A percentile compares a stretch with the other conserved stretches of the same genome.
Conservation (phyloP, 2,329 filamentous ascomycete species). For the Annulohypoxylon truncatum region DNA sequence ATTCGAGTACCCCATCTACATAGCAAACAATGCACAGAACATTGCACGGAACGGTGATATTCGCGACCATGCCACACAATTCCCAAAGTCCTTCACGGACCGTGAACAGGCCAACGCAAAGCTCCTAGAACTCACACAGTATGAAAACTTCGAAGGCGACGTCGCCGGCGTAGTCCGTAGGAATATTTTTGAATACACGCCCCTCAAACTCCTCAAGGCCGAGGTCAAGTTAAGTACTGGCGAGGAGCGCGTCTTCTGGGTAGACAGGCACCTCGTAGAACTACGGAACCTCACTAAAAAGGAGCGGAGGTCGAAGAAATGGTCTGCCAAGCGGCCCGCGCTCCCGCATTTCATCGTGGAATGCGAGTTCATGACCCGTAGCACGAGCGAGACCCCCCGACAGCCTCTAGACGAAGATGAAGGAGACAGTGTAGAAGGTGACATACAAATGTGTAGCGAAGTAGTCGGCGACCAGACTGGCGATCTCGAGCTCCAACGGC, state of each 20-base stretch:
- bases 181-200: slow-evolving; percentile 16
- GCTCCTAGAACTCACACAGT: slow-evolving; percentile 27
- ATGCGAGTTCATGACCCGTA: slow-evolving; percentile 37
- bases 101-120: slow-evolving; percentile 40
- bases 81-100: slow-evolving; percentile 21
- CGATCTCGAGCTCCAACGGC: slow-evolving; percentile 27
- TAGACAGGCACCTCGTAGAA: slow-evolving; percentile 32
- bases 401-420: neutral
- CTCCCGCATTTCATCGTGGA: slow-evolving; percentile 41
- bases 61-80: neutral
- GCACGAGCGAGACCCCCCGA: slow-evolving; percentile 1
- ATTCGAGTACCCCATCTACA: slow-evolving; percentile 7
- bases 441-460: neutral
- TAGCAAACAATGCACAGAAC: neutral
- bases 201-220: slow-evolving; percentile 33
- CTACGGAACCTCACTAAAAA: slow-evolving; percentile 11
- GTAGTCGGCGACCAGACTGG: slow-evolving; percentile 3
- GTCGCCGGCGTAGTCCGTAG: slow-evolving; percentile 29
- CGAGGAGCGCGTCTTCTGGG: slow-evolving; percentile 39
- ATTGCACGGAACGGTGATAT: neutral
- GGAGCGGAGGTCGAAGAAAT: slow-evolving; percentile 28
- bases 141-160: slow-evolving; percentile 28
- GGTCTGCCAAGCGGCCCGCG: slow-evolving; percentile 28
- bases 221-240: slow-evolving; percentile 34
- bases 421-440: neutral